phyloP scores from a whole-genome alignment of 345 rosid species.

The Noccaea bulbosa region DNA sequence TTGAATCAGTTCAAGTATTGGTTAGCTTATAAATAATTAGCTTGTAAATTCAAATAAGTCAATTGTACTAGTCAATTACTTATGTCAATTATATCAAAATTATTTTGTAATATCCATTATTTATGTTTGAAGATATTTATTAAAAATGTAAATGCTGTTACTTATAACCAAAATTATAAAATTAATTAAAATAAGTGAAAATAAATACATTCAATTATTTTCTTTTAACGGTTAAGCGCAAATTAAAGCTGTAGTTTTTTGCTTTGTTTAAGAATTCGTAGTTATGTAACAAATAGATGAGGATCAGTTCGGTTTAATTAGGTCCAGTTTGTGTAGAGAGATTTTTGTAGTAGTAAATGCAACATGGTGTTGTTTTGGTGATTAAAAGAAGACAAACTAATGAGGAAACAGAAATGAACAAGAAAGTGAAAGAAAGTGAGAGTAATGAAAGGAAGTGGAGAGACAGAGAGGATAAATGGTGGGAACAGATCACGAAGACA shows the following conservation, averaged over 20 bases:
- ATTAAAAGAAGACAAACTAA: slow-evolving; percentile 11
- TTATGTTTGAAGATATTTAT: not conserved
- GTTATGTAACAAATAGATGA: not conserved
- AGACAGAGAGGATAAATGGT: slow-evolving; percentile 47
- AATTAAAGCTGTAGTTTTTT: not conserved
- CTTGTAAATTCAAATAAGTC: slow-evolving; percentile 1
- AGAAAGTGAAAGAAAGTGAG: slow-evolving; percentile 29
- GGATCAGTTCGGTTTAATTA: not conserved
- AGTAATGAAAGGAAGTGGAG: slow-evolving; percentile 41
- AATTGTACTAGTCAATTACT: not conserved
- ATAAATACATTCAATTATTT: not conserved
- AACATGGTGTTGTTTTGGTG: slow-evolving; percentile 19
- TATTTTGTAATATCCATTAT: not conserved
- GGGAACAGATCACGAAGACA: slow-evolving; percentile 44
- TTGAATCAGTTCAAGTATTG: not conserved
- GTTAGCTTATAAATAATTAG: not conserved
- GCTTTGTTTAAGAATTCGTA: no score
- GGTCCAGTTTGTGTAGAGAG: not conserved
- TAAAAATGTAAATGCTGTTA: not conserved
- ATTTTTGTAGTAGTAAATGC: slow-evolving; percentile 8
- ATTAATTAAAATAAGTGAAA: not conserved
- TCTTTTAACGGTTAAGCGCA: not conserved
- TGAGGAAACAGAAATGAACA: slow-evolving; percentile 35
- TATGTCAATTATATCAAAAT: not conserved
- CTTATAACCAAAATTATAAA: not conserved